Percentiles rank a stretch among this genome's conserved stretches.
Conservation (phyloP, 768 basidiomycete species). For the Trametes coccinea region DNA sequence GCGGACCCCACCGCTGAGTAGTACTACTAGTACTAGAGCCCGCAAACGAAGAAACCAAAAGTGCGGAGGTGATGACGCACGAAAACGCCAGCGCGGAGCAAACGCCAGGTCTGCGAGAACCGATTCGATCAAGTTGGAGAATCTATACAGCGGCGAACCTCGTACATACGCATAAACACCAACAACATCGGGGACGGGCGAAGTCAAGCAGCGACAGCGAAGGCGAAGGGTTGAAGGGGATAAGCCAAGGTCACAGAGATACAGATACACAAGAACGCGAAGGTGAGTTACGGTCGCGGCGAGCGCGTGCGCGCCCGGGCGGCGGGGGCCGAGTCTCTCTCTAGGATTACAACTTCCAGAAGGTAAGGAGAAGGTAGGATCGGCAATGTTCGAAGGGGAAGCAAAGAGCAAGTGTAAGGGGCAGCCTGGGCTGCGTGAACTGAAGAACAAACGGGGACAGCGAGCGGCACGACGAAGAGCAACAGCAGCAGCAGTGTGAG, state of each 20-base stretch:
- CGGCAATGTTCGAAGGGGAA: background rate
- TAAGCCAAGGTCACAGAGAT: background rate
- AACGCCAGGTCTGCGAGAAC: constrained; percentile 1
- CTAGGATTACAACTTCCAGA: constrained; percentile 2
- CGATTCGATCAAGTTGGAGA: background rate
- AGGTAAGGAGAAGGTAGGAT: background rate
- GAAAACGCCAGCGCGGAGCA: background rate
- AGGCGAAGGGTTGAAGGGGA: too few relatives aligned
- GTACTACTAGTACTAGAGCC: too few relatives aligned
- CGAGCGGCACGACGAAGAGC: background rate
- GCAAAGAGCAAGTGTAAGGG: background rate
- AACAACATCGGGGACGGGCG: too few relatives aligned
- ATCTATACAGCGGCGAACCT: background rate
- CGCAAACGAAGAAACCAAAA: background rate
- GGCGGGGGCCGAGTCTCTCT: background rate
- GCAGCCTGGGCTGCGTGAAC: background rate
- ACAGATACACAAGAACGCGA: background rate
- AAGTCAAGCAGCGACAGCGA: background rate
- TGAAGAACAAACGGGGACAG: background rate
- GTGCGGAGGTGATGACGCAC: too few relatives aligned
- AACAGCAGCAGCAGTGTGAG: background rate
- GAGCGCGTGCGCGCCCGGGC: background rate
- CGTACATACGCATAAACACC: background rate
- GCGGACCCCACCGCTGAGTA: too few relatives aligned
- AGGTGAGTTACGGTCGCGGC: background rate